Evolutionary conservation across 73 alveolate species (phyloP).

Genomic region (Durusdinium trenchii): DNA sequence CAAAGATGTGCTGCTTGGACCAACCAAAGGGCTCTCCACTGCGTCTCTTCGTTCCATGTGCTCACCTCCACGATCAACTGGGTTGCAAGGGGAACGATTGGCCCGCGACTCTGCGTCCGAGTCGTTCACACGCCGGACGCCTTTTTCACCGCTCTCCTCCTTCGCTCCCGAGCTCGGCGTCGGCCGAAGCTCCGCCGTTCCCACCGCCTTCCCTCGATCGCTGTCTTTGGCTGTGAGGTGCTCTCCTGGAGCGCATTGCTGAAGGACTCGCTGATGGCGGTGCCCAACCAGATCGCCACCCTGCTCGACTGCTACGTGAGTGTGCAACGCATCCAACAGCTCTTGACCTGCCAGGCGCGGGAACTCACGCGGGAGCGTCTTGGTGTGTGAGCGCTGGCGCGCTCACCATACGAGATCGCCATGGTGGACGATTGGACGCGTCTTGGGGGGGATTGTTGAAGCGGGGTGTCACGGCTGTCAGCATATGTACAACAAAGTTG

Average conservation of each 20-base stretch:
- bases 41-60: too few species aligned
- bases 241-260: constrained; percentile 59
- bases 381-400: not conserved
- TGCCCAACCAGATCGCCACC: constrained; percentile 88
- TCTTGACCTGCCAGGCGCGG: constrained; percentile 38
- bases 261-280: constrained; percentile 69
- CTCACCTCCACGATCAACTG: too few species aligned
- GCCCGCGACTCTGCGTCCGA: too few species aligned
- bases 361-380: not conserved
- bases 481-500: too few species aligned
- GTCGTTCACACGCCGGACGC: too few species aligned
- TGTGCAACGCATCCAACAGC: constrained; percentile 17
- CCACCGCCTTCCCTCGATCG: not conserved
- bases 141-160: too few species aligned
- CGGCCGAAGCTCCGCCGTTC: too few species aligned
- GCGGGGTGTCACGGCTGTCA: too few species aligned
- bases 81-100: too few species aligned
- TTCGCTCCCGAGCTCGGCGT: too few species aligned
- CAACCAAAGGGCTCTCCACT: too few species aligned
- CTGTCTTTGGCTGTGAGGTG: not conserved
- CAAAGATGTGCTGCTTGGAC: too few species aligned
- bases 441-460: not conserved
- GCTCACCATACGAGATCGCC: not conserved
- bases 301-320: constrained; percentile 65
- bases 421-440: not conserved